These are phyloP conservation scores for Komagataella mondaviorum DNA, from an alignment of 805 yeast genomes.

Conservation along the genomic window DNA sequence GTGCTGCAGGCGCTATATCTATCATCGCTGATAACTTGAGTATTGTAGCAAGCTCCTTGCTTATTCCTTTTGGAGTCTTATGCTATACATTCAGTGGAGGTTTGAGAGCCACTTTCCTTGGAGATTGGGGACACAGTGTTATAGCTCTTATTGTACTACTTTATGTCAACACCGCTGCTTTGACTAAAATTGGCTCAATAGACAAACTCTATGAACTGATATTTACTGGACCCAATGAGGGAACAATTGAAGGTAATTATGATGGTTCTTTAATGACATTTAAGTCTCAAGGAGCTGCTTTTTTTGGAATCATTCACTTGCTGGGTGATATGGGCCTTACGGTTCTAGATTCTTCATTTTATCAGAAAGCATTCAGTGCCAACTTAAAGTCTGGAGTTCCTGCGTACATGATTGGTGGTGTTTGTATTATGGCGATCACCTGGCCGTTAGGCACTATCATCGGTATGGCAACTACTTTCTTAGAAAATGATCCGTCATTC, in stretches of 20 bases:
- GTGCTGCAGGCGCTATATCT: slow-evolving; percentile 10
- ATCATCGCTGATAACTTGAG: slow-evolving; percentile 11
- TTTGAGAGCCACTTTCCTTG: slow-evolving; percentile 18
- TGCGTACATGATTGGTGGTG: slow-evolving; percentile 22
- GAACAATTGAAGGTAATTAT: slow-evolving; percentile 18
- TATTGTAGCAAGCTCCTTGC: slow-evolving; percentile 11
- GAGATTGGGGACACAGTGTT: slow-evolving; percentile 19
- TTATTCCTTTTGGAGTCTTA: slow-evolving; percentile 16
- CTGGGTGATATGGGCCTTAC: slow-evolving; percentile 23
- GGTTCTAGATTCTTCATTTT: slow-evolving; percentile 23
- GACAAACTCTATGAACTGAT: slow-evolving; percentile 15
- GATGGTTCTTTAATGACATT: slow-evolving; percentile 21
- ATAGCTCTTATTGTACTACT: slow-evolving; percentile 19
- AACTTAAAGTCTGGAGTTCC: slow-evolving; percentile 21
- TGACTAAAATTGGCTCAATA: slow-evolving; percentile 17
- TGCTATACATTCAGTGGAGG: slow-evolving; percentile 20
- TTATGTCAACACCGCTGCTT: slow-evolving; percentile 15
- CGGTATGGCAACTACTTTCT: slow-evolving; percentile 19
- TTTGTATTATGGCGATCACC: slow-evolving; percentile 18
- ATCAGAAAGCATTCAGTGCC: slow-evolving; percentile 26
- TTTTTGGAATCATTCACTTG: slow-evolving; percentile 21
- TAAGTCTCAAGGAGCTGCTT: slow-evolving; percentile 20
- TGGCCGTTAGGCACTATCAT: slow-evolving; percentile 23
- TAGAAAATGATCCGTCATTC: slow-evolving; percentile 14
- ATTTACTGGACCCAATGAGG: slow-evolving; percentile 5